These are phyloP conservation scores for Hyphopichia fennica DNA, from an alignment of 1,139 yeast genomes.

Conservation along the genomic window DNA sequence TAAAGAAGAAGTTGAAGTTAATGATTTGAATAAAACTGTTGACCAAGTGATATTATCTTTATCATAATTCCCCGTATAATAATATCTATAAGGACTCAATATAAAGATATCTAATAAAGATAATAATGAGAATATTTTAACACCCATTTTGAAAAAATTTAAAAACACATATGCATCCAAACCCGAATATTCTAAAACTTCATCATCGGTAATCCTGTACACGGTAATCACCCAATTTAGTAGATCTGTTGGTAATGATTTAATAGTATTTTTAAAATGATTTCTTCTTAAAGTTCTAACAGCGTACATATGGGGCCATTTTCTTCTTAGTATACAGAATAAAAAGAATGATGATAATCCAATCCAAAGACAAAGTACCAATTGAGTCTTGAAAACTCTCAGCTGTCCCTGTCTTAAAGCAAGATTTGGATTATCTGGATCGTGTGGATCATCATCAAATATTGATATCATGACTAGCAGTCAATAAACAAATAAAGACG, in stretches of 20 bases:
- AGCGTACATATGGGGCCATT: slow-evolving; percentile 56
- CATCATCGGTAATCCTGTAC: slow-evolving; percentile 39
- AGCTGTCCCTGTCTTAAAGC: slow-evolving; percentile 38
- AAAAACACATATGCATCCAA: slow-evolving; percentile 48
- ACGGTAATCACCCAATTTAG: slow-evolving; percentile 45
- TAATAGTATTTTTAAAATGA: slow-evolving; percentile 21
- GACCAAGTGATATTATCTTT: slow-evolving; percentile 30
- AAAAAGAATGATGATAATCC: slow-evolving; percentile 38
- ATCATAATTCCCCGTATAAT: slow-evolving; percentile 48
- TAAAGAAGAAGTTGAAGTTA: slow-evolving; percentile 1
- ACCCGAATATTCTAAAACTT: slow-evolving; percentile 41
- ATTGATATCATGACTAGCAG: background rate
- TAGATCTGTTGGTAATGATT: slow-evolving; percentile 36
- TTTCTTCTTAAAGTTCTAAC: slow-evolving; percentile 42
- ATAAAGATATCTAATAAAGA: slow-evolving; percentile 39
- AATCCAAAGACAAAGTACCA: slow-evolving; percentile 35
- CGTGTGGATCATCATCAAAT: slow-evolving; percentile 11
- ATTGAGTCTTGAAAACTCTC: slow-evolving; percentile 46
- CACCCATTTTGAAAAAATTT: slow-evolving; percentile 47
- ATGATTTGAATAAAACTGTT: background rate
- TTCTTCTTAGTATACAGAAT: slow-evolving; percentile 42
- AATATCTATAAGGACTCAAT: slow-evolving; percentile 45
- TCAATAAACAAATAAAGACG: background rate
- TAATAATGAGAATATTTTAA: slow-evolving; percentile 35
- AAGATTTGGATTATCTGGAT: slow-evolving; percentile 21